Base-by-base conservation (phyloP, 225 moss, liverwort and hornwort species). In the Polytrichum commune region DNA sequence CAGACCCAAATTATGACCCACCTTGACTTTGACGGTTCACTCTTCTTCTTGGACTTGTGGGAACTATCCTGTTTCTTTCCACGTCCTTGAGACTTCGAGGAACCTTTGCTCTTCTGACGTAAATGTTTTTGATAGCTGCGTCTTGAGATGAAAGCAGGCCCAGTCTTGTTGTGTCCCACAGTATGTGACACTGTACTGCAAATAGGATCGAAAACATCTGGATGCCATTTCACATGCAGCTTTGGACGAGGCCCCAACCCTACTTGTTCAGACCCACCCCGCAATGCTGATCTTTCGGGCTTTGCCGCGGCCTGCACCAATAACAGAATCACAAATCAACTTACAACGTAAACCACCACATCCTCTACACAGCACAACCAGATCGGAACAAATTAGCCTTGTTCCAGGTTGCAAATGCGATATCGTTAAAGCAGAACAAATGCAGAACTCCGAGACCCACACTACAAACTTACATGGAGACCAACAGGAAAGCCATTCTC, bases 81-180 rank as follows among this genome's bases (percentile, higher is more conserved):
- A 76, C 78, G 85, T 32, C 74, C 73, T 64, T 84, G 87, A 64
- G 87, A 84, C 75, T 82, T 85, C 19, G 85, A 85, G 19, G 78
- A 78, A 25, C 80, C 72, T 67, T 88, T 88, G 66, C 76, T 74
- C 60, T 79, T 85, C 35, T 88, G 88, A 54, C 88, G 82, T 73
- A 85, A 54, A 6, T 85, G 85, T 70, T 85, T 88, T 54, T 88
- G 88, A 62, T 88, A 78, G 69, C 83, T 86, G 18, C 85, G 85
- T 20, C 80, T 82, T 38, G 88, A 88, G 0, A 88, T 53, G 33
- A 76, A 88, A 27, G 69, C 69, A 69, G 85, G 88, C 46, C 46
- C 46, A 64, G 69, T 61, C 24, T 67, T 77, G 56, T 76, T 82
- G n/a, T 71, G 82, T 28, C 87, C 87, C 19, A 85, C 76, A 29